Evolutionary conservation across 495 filamentous ascomycete genomes (phyloP).

Genomic region (Penicillium cosmopolitanum): DNA sequence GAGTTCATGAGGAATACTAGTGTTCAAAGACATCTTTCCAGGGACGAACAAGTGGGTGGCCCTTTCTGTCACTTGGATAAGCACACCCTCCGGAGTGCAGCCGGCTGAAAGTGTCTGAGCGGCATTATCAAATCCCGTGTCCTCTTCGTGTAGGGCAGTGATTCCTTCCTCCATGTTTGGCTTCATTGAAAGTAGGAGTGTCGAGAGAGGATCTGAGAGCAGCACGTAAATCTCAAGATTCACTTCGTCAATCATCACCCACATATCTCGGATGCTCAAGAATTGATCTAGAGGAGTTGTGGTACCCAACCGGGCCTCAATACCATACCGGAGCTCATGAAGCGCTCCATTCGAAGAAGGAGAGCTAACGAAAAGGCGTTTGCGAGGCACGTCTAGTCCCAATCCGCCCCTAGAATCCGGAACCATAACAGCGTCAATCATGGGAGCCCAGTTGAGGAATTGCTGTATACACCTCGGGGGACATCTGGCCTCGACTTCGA

Average conservation of each 20-base stretch:
- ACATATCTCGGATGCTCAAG: constrained; percentile 43
- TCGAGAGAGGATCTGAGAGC: constrained; percentile 45
- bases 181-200: constrained; percentile 40
- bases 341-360: constrained; percentile 58
- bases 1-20: constrained; percentile 20
- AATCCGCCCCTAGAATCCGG: constrained; percentile 24
- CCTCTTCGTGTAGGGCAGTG: constrained; percentile 42
- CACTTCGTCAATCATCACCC: constrained; percentile 53
- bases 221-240: constrained; percentile 42
- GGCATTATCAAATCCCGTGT: constrained; percentile 49
- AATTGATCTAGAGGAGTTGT: constrained; percentile 52
- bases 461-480: constrained; percentile 55
- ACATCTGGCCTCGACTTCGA: constrained; percentile 61
- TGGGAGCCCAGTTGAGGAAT: constrained; percentile 85
- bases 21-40: constrained; percentile 21
- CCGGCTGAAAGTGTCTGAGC: constrained; percentile 61
- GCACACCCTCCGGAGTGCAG: constrained; percentile 35
- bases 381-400: constrained; percentile 26
- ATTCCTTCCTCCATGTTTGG: constrained; percentile 39
- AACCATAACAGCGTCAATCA: constrained; percentile 68
- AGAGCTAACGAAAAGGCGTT: constrained; percentile 47
- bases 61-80: constrained; percentile 62
- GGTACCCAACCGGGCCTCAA: constrained; percentile 66
- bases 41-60: constrained; percentile 45
- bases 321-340: constrained; percentile 70